Conservation (phyloP, 73 alveolate species). For the Breviolum minutum region DNA sequence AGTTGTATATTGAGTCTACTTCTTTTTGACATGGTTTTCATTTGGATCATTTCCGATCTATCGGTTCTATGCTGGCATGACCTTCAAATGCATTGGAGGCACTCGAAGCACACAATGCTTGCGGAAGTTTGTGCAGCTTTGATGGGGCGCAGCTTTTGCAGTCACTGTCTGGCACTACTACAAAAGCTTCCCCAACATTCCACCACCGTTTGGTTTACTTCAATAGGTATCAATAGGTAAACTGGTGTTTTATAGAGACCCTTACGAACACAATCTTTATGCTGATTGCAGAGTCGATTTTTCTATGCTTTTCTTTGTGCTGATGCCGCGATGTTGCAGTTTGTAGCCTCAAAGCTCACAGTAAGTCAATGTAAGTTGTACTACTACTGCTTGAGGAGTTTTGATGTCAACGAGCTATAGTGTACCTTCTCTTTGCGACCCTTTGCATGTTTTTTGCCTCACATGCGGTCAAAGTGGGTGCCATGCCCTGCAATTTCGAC, state of each 20-base stretch:
- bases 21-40: too few relatives aligned
- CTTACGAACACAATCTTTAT: too few relatives aligned
- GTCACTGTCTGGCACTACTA: not conserved
- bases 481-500: not conserved
- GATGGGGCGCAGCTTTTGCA: slow-evolving; percentile 76
- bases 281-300: not conserved
- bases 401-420: not conserved
- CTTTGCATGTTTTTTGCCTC: too few relatives aligned
- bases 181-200: too few relatives aligned
- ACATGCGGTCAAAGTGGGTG: not conserved
- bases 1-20: too few relatives aligned
- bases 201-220: too few relatives aligned
- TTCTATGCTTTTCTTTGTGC: not conserved
- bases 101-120: slow-evolving; percentile 42
- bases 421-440: too few relatives aligned
- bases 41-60: too few relatives aligned
- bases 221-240: not conserved
- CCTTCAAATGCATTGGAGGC: not conserved
- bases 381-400: not conserved
- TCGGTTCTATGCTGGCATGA: too few relatives aligned
- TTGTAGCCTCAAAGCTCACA: too few relatives aligned
- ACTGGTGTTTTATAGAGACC: not conserved
- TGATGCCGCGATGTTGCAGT: too few relatives aligned
- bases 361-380: not conserved
- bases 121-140: slow-evolving; percentile 37